These are phyloP conservation scores for Skeletonema grethae DNA, from an alignment of 108 stramenopile genomes.

Conservation along the genomic window DNA sequence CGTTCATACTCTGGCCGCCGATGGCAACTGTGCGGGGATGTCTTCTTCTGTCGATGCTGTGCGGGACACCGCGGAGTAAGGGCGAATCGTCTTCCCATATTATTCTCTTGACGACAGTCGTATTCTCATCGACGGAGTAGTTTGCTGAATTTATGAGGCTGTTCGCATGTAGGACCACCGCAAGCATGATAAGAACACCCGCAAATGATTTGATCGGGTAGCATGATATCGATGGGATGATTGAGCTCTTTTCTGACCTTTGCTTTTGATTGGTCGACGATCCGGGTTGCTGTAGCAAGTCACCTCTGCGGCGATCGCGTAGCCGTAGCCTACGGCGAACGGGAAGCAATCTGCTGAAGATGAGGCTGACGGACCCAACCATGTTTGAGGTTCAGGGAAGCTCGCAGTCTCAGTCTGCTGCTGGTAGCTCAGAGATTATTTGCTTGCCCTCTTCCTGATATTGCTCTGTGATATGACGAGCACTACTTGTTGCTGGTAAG, in stretches of 20 bases:
- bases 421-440: no score
- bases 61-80: not conserved
- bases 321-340: no score
- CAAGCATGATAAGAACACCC: not conserved
- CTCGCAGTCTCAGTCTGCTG: no score
- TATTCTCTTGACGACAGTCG: not conserved
- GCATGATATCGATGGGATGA: not conserved
- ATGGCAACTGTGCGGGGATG: not conserved
- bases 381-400: no score
- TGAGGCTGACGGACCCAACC: no score
- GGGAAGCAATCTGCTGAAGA: no score
- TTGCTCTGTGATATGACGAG: no score
- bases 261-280: not conserved
- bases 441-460: no score
- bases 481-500: no score
- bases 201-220: not conserved
- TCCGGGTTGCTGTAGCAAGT: not conserved
- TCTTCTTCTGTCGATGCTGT: constrained; percentile 1
- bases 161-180: not conserved
- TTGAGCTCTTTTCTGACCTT: not conserved
- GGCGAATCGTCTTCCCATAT: not conserved
- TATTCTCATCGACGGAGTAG: not conserved
- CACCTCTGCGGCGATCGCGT: no score
- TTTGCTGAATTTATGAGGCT: not conserved
- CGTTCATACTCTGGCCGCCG: not conserved